Conservation (phyloP, 176 grass and related monocot species). For the Puya raimondii region DNA sequence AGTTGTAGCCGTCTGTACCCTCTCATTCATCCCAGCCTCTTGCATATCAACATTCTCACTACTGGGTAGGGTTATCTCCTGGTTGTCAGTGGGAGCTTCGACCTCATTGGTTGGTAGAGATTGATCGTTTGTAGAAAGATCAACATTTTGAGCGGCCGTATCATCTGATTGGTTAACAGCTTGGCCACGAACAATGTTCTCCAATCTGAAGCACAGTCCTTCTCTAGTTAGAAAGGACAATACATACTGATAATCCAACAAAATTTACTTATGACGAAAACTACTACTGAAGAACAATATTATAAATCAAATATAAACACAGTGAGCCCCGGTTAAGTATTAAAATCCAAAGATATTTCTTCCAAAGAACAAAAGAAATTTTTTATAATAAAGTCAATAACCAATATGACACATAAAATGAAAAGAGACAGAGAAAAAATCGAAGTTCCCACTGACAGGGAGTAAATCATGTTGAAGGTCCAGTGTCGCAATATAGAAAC, state of each 20-base stretch:
- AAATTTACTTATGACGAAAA: background rate
- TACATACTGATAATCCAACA: background rate
- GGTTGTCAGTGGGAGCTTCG: slow-evolving; percentile 19
- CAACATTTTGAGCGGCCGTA: slow-evolving; percentile 27
- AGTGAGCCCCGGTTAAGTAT: no score
- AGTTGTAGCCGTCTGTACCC: background rate
- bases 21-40: slow-evolving; percentile 19
- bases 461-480: no score
- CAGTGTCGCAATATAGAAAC: no score
- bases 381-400: no score
- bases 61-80: slow-evolving; percentile 17
- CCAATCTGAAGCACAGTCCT: slow-evolving; percentile 49
- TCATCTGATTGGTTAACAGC: slow-evolving; percentile 44
- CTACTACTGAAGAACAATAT: background rate
- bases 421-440: no score
- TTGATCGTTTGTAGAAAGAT: slow-evolving; percentile 30
- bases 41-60: slow-evolving; percentile 29
- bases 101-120: slow-evolving; percentile 23
- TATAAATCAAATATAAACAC: background rate
- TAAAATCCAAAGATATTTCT: no score
- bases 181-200: slow-evolving; percentile 44
- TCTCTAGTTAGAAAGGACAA: slow-evolving; percentile 10
- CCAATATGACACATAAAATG: no score
- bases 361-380: no score
- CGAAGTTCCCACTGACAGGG: no score